Conservation (phyloP, 2,329 filamentous ascomycete genomes). For the Neofusicoccum umdonicola region DNA sequence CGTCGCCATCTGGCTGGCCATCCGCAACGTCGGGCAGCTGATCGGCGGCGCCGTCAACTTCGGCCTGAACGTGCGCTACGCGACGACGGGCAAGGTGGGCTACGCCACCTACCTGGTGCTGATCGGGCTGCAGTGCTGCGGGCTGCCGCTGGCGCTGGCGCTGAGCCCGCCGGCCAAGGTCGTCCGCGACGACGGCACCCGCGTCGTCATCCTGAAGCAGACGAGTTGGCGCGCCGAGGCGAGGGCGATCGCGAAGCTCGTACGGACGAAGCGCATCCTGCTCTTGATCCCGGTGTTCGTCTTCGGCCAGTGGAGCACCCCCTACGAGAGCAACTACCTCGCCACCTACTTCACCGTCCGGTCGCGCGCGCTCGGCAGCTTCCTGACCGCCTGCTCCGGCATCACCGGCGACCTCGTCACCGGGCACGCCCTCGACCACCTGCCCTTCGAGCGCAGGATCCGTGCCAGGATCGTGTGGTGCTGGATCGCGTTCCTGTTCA, state of each 20-base stretch:
- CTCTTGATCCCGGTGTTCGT: constrained; percentile 52
- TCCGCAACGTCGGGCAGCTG: constrained; percentile 53
- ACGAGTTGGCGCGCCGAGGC: not conserved
- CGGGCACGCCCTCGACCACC: not conserved
- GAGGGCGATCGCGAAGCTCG: constrained; percentile 26
- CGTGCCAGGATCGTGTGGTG: not conserved
- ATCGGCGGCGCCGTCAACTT: constrained; percentile 53
- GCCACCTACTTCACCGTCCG: constrained; percentile 54
- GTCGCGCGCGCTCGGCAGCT: constrained; percentile 45
- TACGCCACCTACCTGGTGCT: constrained; percentile 41
- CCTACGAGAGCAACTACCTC: constrained; percentile 53
- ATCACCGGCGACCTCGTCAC: not conserved
- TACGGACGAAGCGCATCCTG: constrained; percentile 47
- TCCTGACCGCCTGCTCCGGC: constrained; percentile 28
- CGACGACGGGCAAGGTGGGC: constrained; percentile 45
- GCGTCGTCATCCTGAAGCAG: constrained; percentile 12
- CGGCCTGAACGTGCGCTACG: constrained; percentile 46
- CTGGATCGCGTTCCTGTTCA: not conserved
- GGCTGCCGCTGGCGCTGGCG: constrained; percentile 46
- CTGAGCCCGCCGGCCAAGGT: constrained; percentile 48
- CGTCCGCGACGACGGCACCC: constrained; percentile 41
- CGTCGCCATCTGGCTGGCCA: constrained; percentile 49
- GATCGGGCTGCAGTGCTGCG: constrained; percentile 47
- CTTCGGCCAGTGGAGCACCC: constrained; percentile 52
- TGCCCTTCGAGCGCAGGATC: not conserved